Base-by-base conservation (phyloP, 2,329 filamentous ascomycete genomes). In the Epichloe festucae region DNA sequence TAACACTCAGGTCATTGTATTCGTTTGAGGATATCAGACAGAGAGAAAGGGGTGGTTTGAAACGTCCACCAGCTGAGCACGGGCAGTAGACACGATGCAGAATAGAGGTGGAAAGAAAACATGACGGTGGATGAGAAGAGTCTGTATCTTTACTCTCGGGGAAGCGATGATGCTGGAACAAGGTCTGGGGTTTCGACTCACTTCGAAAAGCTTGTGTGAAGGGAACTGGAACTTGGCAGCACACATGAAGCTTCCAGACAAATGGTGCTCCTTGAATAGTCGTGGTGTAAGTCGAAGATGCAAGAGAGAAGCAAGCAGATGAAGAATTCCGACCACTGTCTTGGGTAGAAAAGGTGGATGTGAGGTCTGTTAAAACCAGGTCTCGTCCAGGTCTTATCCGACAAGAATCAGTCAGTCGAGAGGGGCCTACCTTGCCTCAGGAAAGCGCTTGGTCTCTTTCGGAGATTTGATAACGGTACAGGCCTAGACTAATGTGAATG, bases 121-220 rank as follows among this genome's bases (percentile, higher is more conserved):
- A 39, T 17, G 17, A 21, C 10, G 41, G 41, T 34, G 40, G 15
- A 27, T 46, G n/a, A 31, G 23, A 27, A 38, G 34, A 17, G 19
- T 23, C 38, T 31, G 2, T 21, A 10, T 44, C 11, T 48, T 48
- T 40, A 42, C 43, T 41, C 23, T 15, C 14, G 39, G 35, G 19
- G 14, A 31, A 15, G 40, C 14, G 34, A 49, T 10, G 34, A 23
- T 44, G 56, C 57, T 62, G 61, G 58, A 65, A 62, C 62, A 65
- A 55, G 54, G 62, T 67, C 60, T 63, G 53, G 57, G 59, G 58
- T 61, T 44, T 57, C 56, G 66, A 76, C 77, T 77, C 65, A 80
- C 76, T 71, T 80, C 75, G 64, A 75, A 79, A 65, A 77, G 70
- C 70, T 77, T 78, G 67, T 78, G 79, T 58, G 73, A 65, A 61